Percentiles rank a stretch among this genome's conserved stretches.
phyloP scores from a whole-genome alignment of 768 basidiomycete species.

The Steccherinum ochraceum region DNA sequence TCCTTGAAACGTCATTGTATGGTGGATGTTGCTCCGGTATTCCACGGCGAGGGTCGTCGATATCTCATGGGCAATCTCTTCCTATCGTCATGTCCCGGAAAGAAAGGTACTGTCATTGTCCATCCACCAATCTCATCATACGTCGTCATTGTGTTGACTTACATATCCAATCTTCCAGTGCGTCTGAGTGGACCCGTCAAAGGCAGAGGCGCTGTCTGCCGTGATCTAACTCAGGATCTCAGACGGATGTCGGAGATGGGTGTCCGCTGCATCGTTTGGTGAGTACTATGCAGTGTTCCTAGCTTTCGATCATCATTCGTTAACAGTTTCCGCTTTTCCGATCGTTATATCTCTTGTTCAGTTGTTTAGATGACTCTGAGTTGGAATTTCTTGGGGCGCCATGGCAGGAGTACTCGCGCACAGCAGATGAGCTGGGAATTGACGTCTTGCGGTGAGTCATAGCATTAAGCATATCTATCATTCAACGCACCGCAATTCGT shows the following conservation, averaged over 20 bases:
- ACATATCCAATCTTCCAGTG: slow-evolving; percentile 32
- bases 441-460: slow-evolving; percentile 69
- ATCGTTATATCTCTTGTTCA: slow-evolving; percentile 21
- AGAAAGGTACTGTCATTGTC: slow-evolving; percentile 57
- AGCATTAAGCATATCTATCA: background rate
- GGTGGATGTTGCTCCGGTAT: no score
- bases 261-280: slow-evolving; percentile 83
- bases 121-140: background rate
- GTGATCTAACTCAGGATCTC: slow-evolving; percentile 76
- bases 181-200: slow-evolving; percentile 68
- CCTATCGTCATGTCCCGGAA: slow-evolving; percentile 90
- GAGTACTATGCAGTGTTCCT: slow-evolving; percentile 15
- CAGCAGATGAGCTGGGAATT: slow-evolving; percentile 58
- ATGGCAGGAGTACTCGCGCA: slow-evolving; percentile 68
- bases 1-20: no score
- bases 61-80: slow-evolving; percentile 93
- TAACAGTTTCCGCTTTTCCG: background rate
- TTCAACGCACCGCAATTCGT: no score
- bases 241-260: slow-evolving; percentile 65
- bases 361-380: slow-evolving; percentile 83
- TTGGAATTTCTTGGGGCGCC: slow-evolving; percentile 81
- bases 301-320: background rate
- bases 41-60: no score
- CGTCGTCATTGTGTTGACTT: background rate
- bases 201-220: slow-evolving; percentile 76